Percentiles rank a stretch among this genome's conserved stretches.
These are phyloP conservation scores for Microdochium trichocladiopsis DNA, from an alignment of 2,329 filamentous ascomycete genomes.

Conservation along the genomic window DNA sequence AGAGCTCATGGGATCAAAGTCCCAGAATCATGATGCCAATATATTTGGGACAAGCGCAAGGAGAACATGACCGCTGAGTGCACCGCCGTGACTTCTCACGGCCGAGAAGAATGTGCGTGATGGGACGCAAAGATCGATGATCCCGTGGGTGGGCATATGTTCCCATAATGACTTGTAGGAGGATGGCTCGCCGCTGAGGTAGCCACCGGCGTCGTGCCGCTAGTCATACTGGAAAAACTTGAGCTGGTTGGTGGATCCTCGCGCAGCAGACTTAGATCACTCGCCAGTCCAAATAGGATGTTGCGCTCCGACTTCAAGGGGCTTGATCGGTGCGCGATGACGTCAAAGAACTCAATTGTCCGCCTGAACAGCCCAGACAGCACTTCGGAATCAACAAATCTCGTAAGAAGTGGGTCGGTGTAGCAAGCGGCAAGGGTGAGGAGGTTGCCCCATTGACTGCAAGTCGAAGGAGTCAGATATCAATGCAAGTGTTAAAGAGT, in stretches of 20 bases:
- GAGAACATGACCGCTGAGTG: neutral
- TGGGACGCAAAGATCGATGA: neutral
- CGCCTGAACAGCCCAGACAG: conserved; percentile 57
- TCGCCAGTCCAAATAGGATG: conserved; percentile 54
- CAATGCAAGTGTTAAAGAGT: too few relatives aligned
- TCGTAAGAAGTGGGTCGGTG: conserved; percentile 54
- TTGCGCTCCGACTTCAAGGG: conserved; percentile 66
- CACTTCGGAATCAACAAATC: conserved; percentile 46
- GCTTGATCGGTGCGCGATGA: conserved; percentile 66
- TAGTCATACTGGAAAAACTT: conserved; percentile 32
- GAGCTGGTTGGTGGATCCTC: conserved; percentile 22
- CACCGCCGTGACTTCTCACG: neutral
- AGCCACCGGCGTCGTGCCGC: neutral
- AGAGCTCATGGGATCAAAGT: neutral
- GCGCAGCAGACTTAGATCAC: conserved; percentile 34
- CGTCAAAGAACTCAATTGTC: conserved; percentile 70
- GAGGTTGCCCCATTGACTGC: conserved; percentile 95
- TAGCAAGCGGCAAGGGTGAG: conserved; percentile 82
- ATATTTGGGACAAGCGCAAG: too few relatives aligned
- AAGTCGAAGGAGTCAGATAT: too few relatives aligned
- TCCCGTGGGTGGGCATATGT: neutral
- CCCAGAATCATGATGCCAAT: neutral
- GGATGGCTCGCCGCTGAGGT: neutral
- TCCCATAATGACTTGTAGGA: neutral
- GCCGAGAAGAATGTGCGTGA: neutral